A percentile compares a stretch with the other conserved stretches of the same genome.
Conservation (phyloP, 1,139 yeast species). For the Scheffersomyces lignicola region DNA sequence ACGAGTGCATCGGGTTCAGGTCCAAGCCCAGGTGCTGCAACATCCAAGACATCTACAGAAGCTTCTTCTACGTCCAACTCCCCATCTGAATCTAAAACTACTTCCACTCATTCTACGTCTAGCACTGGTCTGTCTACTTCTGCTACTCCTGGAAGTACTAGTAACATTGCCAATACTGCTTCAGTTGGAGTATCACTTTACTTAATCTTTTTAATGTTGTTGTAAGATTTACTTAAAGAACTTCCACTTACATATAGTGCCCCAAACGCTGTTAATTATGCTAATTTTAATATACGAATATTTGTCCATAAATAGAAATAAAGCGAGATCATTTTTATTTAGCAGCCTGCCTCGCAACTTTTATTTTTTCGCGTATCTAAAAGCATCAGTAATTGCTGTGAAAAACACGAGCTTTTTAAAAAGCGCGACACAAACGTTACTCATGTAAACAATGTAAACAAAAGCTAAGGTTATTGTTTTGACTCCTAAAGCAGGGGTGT, state of each 20-base stretch:
- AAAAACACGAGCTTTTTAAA: neutral
- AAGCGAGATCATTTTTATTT: too few relatives aligned
- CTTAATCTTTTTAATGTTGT: neutral
- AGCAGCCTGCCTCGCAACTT: too few relatives aligned
- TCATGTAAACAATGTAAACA: neutral
- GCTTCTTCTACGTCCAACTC: neutral
- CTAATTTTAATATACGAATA: too few relatives aligned
- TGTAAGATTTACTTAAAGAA: slow-evolving; percentile 1
- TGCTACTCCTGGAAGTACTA: neutral
- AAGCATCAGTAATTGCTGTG: too few relatives aligned
- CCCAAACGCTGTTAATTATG: too few relatives aligned
- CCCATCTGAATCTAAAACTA: too few relatives aligned
- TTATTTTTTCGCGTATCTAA: too few relatives aligned
- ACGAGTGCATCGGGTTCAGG: too few relatives aligned
- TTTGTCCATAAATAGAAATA: too few relatives aligned
- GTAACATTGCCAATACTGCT: neutral
- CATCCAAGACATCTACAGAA: neutral
- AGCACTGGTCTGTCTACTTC: neutral
- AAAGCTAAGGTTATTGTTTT: neutral
- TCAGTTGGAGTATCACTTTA: slow-evolving; percentile 1
- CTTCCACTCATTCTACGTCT: neutral
- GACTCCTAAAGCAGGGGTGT: slow-evolving; percentile 1
- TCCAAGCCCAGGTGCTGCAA: neutral
- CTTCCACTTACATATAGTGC: too few relatives aligned
- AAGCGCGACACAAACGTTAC: neutral